Conservation (phyloP, 306 rosid genomes). For the Acacia acuminata region DNA sequence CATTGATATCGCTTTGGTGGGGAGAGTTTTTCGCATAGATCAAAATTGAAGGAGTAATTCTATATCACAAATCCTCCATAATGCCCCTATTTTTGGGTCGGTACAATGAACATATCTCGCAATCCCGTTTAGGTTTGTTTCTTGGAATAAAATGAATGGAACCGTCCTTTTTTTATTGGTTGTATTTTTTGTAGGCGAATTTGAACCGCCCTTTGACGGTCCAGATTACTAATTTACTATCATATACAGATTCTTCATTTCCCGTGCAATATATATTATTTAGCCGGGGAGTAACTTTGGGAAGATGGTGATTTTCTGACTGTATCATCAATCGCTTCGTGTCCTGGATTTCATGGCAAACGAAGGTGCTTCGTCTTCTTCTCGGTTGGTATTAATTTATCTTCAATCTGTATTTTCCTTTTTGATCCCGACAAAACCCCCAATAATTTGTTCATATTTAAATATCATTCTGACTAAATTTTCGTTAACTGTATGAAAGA, state of each 20-base stretch:
- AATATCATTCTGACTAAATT: not conserved
- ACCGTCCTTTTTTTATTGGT: not conserved
- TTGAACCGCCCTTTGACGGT: not conserved
- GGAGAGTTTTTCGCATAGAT: too few species aligned
- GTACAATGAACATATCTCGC: not conserved
- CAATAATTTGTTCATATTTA: not conserved
- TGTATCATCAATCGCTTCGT: not conserved
- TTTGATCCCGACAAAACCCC: not conserved
- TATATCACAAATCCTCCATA: not conserved
- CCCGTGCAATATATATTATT: not conserved
- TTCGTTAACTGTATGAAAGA: not conserved
- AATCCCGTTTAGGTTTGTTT: not conserved
- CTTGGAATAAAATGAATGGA: too few species aligned
- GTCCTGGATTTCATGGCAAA: too few species aligned
- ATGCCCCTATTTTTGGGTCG: not conserved
- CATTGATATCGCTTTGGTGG: too few species aligned
- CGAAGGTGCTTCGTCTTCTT: conserved; percentile 30
- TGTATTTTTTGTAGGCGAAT: not conserved
- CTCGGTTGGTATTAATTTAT: conserved; percentile 22
- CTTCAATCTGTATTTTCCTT: not conserved
- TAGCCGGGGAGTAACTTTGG: not conserved
- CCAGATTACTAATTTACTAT: too few species aligned
- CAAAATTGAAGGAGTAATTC: too few species aligned
- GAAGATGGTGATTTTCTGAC: not conserved
- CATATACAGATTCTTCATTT: not conserved